A percentile compares a stretch with the other conserved stretches of the same genome.
Evolutionary conservation across 768 basidiomycete genomes (phyloP).

Genomic region (Paxillus involutus): DNA sequence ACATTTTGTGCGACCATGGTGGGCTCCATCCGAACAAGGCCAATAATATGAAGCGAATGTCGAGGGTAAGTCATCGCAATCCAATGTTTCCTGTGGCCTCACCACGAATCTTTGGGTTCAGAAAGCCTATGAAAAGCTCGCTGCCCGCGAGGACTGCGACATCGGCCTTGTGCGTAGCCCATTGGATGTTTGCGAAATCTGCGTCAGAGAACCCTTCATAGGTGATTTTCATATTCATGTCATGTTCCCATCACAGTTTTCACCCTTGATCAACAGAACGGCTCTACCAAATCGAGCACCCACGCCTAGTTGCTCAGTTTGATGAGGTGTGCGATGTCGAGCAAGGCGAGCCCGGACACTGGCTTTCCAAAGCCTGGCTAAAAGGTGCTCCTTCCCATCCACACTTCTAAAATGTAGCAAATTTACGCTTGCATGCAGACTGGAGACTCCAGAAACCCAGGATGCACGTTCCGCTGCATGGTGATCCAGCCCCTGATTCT

Average conservation of each 20-base stretch:
- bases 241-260: background rate
- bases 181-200: conserved; percentile 58
- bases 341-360: conserved; percentile 49
- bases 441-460: conserved; percentile 73
- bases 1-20: conserved; percentile 64
- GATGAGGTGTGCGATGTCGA: conserved; percentile 49
- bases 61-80: conserved; percentile 37
- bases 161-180: conserved; percentile 50
- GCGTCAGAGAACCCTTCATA: conserved; percentile 55
- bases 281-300: conserved; percentile 69
- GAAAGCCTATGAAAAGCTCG: conserved; percentile 27
- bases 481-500: conserved; percentile 70
- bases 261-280: conserved; percentile 46
- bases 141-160: conserved; percentile 40
- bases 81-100: background rate
- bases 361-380: conserved; percentile 80
- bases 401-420: background rate
- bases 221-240: conserved; percentile 38
- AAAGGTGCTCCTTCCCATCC: conserved; percentile 48
- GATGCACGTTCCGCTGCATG: conserved; percentile 62
- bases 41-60: conserved; percentile 67
- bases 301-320: conserved; percentile 56
- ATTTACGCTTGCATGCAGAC: conserved; percentile 44
- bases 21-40: conserved; percentile 60
- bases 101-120: conserved; percentile 1